A percentile compares a stretch with the other conserved stretches of the same genome.
phyloP scores from a whole-genome alignment of 257 asterid genomes.

The Solanum megistacrolobum region DNA sequence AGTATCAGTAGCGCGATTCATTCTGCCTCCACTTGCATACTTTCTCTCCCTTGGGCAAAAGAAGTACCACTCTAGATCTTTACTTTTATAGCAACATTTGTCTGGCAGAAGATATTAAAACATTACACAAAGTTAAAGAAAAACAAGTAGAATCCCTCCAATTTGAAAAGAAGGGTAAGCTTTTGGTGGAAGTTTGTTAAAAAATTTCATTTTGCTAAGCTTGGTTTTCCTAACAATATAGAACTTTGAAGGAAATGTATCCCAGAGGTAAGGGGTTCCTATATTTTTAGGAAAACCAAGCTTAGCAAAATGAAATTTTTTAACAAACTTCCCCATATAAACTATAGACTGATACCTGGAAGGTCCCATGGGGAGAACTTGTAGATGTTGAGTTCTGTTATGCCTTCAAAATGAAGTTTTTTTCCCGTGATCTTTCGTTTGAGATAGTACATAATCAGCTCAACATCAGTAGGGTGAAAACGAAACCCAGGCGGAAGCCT shows the following conservation, averaged over 20 bases:
- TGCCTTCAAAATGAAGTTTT: constrained; percentile 48
- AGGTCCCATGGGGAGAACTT: constrained; percentile 84
- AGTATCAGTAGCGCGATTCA: constrained; percentile 70
- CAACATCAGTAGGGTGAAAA: constrained; percentile 83
- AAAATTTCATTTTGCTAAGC: too few relatives aligned
- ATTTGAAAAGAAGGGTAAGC: not conserved
- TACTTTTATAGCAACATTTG: constrained; percentile 53
- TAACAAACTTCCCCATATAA: not conserved
- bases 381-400: constrained; percentile 75
- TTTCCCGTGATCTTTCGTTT: constrained; percentile 66
- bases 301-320: not conserved
- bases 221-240: not conserved
- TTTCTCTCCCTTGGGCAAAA: constrained; percentile 84
- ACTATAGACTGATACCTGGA: constrained; percentile 42
- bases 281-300: not conserved
- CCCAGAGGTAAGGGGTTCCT: not conserved
- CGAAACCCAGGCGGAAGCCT: constrained; percentile 86
- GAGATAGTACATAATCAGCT: constrained; percentile 66
- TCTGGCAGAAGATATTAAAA: constrained; percentile 19
- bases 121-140: not conserved
- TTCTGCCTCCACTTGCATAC: constrained; percentile 64
- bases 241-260: not conserved
- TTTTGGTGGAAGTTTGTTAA: not conserved
- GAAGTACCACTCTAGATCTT: constrained; percentile 86
- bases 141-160: not conserved